Base-by-base conservation (phyloP, 2,329 filamentous ascomycete species). In the Fusarium lateritium region DNA sequence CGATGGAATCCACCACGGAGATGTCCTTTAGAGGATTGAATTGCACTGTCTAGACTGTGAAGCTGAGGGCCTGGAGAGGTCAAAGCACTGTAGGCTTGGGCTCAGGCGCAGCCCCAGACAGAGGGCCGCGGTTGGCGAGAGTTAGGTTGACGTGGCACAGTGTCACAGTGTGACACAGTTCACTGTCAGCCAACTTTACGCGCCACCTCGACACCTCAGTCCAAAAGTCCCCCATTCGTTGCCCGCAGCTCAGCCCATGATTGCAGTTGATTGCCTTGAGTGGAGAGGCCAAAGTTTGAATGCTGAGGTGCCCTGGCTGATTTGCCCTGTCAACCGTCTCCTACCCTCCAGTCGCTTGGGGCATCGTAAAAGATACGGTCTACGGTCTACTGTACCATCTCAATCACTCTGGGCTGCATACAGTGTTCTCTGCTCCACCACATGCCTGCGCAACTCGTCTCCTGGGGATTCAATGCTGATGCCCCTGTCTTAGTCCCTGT, bases 11-110 rank as follows among this genome's bases (percentile, higher is more conserved):
- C 51, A 38, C 17, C 42, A 31, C 34, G 21, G 43, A 22, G 40
- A 40, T 26, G 45, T 31, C n/a, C 31, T 49, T n/a, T 4, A 31
- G 34, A 10, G 26, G 31, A 39, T 61, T 36, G 44, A 31, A 24
- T 31, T 52, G 31, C 58, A 67, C 65, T n/a, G n/a, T n/a, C n/a
- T n/a, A n/a, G n/a, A n/a, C n/a, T 67, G 65, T 67, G 50, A 46
- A 56, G 61, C 56, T 46, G 39, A 44, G 43, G 62, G 39, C 34
- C 46, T 60, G 38, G 47, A 19, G 19, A 43, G 45, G 56, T 22
- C 52, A 33, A 52, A 52, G 42, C 21, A 47, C 44, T 40, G 62
- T 36, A 55, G n/a, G 33, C 40, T 50, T 49, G 19, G 46, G 44
- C 40, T 59, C 53, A 42, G 49, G 45, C 38, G 14, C 40, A 34